Evolutionary conservation across 2,329 filamentous ascomycete species (phyloP), one percentile per base, ranked within the genome.

Genomic region (Metarhizium rileyi): DNA sequence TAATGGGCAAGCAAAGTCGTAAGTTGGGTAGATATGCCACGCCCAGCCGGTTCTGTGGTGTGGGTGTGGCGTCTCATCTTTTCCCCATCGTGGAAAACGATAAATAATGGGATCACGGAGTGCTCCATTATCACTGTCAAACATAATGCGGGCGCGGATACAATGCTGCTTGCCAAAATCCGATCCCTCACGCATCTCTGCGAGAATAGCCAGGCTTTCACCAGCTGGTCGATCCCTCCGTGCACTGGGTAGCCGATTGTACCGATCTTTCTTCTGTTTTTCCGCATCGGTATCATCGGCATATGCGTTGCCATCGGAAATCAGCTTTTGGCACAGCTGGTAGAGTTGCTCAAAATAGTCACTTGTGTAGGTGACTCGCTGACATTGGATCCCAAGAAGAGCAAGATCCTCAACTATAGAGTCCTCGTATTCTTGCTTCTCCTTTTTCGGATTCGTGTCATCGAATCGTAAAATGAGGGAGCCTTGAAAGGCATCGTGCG

Each of bases 101-200:
- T 96, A 97, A 67, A 97, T 94, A 68, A 97, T 90, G 10, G 93
- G 93, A 67, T 97, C 93, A 56, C 93, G 81, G 79, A 97, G 83
- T 48, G 91, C 88, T 70, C 94, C 94, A 75, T 97, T 97, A 56
- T 85, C 86, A 70, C 93, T 86, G 66, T 94, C 87, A 58, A 86
- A 80, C 1, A 87, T 90, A 59, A 97, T 87, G 75, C 93, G 95
- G 50, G 93, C 93, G 52, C 93, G 86, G 57, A 97, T 93, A 70
- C 89, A 96, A 81, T 90, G 90, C 63, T 78, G 81, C 46, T 82
- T 70, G 53, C 91, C 91, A 66, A 90, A 83, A 44, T 85, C 79
- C 3, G 82, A 84, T 43, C 86, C 90, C 49, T 78, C 77, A 74
- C 90, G 94, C 93, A 98, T 98, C 74, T 91, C 87, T 62, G 90